Conservation (phyloP, 2,329 filamentous ascomycete species). For the Talaromyces sp. region DNA sequence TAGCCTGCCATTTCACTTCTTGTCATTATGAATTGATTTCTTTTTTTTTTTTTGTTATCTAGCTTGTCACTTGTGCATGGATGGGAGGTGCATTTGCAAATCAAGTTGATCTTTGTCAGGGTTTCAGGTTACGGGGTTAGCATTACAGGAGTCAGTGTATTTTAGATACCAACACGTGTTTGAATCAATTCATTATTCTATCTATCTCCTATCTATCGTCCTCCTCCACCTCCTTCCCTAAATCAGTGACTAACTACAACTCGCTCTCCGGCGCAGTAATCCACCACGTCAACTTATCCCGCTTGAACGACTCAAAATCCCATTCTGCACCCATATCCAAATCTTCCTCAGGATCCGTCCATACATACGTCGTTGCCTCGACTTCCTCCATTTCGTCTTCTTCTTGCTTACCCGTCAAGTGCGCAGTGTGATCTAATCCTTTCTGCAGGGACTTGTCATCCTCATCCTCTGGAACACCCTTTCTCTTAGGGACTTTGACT, state of each 20-base stretch:
- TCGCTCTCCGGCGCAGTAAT: constrained; percentile 47
- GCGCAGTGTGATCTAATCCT: constrained; percentile 50
- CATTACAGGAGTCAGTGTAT: constrained; percentile 14
- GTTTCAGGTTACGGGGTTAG: neutral
- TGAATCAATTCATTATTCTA: constrained; percentile 7
- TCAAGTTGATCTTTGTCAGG: neutral
- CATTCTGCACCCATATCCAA: constrained; percentile 71
- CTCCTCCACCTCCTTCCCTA: too few species aligned
- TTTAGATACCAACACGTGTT: constrained; percentile 15
- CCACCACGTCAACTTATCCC: constrained; percentile 67
- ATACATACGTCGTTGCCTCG: constrained; percentile 64
- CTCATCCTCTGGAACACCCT: constrained; percentile 24
- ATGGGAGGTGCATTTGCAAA: neutral
- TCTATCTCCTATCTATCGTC: neutral
- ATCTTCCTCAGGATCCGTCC: constrained; percentile 41
- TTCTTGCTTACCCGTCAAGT: constrained; percentile 40
- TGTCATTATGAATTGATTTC: neutral
- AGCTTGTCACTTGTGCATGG: neutral
- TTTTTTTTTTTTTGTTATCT: neutral
- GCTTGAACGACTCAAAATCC: constrained; percentile 81
- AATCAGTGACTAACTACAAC: constrained; percentile 23
- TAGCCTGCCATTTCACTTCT: neutral
- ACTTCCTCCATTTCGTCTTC: constrained; percentile 33
- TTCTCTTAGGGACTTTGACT: constrained; percentile 35
- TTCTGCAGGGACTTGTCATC: constrained; percentile 35